Evolutionary conservation across 306 rosid genomes (phyloP), one percentile per base, ranked within the genome.

Genomic region (Glycine tomentella): DNA sequence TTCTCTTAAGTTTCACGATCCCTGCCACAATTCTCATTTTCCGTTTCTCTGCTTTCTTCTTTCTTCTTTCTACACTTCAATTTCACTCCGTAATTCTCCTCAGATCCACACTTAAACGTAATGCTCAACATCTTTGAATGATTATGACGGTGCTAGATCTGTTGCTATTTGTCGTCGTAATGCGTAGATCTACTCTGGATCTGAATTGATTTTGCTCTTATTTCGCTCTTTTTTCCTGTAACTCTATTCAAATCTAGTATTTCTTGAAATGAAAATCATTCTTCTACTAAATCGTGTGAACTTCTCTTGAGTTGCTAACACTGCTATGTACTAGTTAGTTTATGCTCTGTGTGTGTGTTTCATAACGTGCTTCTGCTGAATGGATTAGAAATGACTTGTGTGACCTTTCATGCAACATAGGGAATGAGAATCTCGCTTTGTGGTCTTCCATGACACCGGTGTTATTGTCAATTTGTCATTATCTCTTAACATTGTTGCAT

Each of bases 101-200:
- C 16, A 84, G 87, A 84, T 84, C 84, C 72, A 34, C 69, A 2
- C 13, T 4, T 62, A 61, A 44, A 61, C 45, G 31, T 58, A 79
- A 66, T 20, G 8, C 25, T 55, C 38, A n/a, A 0, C 38, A 57
- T 59, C 31, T 17, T 2, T 50, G 8, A 67, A n/a, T 64, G 58
- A 36, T 59, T 3, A 14, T 31, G 36, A 3, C 0, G 7, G 8
- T 62, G 13, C 16, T 61, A 80, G 93, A 89, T 90, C 92, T 82
- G 80, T 15, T n/a, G 5, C 14, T 14, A 52, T 75, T 8, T 12
- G 25, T 67, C 16, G 20, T 42, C 36, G 3, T 36, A 42, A 6
- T 25, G 4, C 0, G 31, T 78, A 81, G 89, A 88, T 90, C 90
- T 88, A 74, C 15, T 44, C 73, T 42, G 46, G 89, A 87, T 89